Evolutionary conservation across 176 grass and related monocot species (phyloP).

Genomic region (Saccharum officinarum): DNA sequence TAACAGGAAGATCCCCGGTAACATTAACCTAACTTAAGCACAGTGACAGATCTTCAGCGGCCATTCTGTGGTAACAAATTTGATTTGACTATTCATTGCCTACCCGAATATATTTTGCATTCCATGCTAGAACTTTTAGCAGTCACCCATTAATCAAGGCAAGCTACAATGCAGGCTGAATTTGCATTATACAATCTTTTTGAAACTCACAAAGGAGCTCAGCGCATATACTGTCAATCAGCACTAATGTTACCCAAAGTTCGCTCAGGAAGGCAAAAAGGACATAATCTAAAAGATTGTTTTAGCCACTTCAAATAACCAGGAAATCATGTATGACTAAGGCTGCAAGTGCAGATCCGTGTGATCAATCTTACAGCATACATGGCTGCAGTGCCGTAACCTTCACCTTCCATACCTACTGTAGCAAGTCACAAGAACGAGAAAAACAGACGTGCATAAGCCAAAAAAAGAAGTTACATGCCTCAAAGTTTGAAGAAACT

Average conservation of each 20-base stretch:
- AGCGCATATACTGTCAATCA: neutral
- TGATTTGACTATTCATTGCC: neutral
- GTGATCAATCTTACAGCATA: conserved; percentile 25
- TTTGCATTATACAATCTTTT: neutral
- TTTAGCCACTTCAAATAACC: conserved; percentile 1
- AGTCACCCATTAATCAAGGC: conserved; percentile 7
- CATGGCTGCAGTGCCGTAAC: neutral
- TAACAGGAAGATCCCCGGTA: conserved; percentile 19
- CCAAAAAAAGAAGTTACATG: conserved; percentile 8
- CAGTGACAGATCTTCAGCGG: conserved; percentile 4
- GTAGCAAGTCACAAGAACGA: conserved; percentile 12
- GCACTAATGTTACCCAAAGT: conserved; percentile 1
- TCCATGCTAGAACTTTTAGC: neutral
- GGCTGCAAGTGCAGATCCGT: neutral
- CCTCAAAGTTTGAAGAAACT: conserved; percentile 95
- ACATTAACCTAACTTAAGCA: conserved; percentile 10
- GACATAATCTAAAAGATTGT: neutral
- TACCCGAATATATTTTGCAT: neutral
- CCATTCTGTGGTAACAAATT: neutral
- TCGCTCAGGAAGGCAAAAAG: neutral
- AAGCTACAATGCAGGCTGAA: neutral
- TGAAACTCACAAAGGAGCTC: conserved; percentile 16
- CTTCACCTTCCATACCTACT: neutral
- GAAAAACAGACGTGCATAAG: conserved; percentile 36
- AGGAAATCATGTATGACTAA: neutral